Evolutionary conservation across 2,329 filamentous ascomycete genomes (phyloP).

Genomic region (Dichotomopilus funicola): DNA sequence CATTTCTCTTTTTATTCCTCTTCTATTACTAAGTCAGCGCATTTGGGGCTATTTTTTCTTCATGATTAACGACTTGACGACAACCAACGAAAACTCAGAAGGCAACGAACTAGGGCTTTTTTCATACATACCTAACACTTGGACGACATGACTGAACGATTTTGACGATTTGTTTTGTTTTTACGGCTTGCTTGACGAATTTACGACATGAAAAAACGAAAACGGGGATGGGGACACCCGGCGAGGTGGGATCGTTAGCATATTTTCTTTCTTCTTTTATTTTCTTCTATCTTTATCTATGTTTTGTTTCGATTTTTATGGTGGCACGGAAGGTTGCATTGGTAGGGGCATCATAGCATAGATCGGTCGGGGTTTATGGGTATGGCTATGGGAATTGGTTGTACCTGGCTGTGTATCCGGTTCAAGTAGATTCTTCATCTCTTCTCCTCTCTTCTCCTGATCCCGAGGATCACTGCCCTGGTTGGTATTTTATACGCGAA

Average conservation of each 20-base stretch:
- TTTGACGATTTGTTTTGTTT: background rate
- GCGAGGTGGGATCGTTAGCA: background rate
- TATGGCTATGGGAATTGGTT: no score
- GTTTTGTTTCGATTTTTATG: no score
- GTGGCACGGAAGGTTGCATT: no score
- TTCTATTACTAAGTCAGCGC: background rate
- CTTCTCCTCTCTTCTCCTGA: no score
- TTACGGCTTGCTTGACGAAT: conserved; percentile 3
- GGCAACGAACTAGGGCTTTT: background rate
- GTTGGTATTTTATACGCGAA: no score
- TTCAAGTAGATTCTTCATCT: no score
- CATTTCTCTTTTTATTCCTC: conserved; percentile 1
- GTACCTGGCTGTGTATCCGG: no score
- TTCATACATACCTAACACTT: conserved; percentile 10
- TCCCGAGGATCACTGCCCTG: no score
- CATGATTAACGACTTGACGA: conserved; percentile 15
- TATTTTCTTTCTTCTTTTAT: background rate
- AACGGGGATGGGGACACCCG: no score
- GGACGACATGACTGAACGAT: conserved; percentile 1
- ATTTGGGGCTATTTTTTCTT: conserved; percentile 5
- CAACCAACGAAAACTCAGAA: background rate
- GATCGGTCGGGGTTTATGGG: no score
- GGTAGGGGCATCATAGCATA: no score
- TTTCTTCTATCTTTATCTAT: no score
- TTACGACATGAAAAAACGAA: conserved; percentile 4